A percentile compares a stretch with the other conserved stretches of the same genome.
Conservation (phyloP, 495 filamentous ascomycete genomes). For the Aspergillus taichungensis region DNA sequence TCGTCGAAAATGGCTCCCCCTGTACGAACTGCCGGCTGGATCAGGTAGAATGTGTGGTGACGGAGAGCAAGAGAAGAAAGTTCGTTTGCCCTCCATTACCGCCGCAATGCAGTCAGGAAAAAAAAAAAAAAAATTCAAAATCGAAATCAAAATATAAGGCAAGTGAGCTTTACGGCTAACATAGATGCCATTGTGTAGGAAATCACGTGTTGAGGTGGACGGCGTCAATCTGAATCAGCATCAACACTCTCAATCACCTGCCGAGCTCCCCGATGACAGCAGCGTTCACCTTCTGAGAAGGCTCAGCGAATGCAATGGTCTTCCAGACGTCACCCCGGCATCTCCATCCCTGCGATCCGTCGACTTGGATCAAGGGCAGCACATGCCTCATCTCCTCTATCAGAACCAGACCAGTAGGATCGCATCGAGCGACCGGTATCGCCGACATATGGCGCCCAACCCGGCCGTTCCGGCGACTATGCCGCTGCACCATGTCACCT, state of each 20-base stretch:
- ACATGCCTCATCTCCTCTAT: conserved; percentile 41
- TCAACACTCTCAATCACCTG: conserved; percentile 27
- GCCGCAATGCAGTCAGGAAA: too few relatives aligned
- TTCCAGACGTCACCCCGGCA: conserved; percentile 24
- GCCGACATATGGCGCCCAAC: conserved; percentile 29
- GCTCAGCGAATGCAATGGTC: conserved; percentile 21
- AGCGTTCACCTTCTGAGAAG: conserved; percentile 18
- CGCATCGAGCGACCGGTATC: conserved; percentile 24
- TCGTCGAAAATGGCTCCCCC: conserved; percentile 76
- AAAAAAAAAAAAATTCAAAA: too few relatives aligned
- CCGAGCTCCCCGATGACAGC: conserved; percentile 28
- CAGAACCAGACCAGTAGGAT: conserved; percentile 31
- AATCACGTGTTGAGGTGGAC: conserved; percentile 36
- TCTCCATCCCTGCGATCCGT: conserved; percentile 37
- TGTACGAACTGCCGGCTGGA: conserved; percentile 88
- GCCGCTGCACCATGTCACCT: conserved; percentile 28
- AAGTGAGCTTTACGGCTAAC: conserved; percentile 7
- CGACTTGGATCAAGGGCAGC: conserved; percentile 36
- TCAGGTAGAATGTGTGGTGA: conserved; percentile 79
- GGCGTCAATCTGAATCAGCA: conserved; percentile 7
- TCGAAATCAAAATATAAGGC: too few relatives aligned
- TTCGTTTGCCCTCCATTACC: conserved; percentile 12
- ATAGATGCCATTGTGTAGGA: conserved; percentile 21
- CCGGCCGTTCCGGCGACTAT: conserved; percentile 29
- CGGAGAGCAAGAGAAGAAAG: conserved; percentile 85